phyloP scores from a whole-genome alignment of 139 green algal species.

The Coelastrella sp. region DNA sequence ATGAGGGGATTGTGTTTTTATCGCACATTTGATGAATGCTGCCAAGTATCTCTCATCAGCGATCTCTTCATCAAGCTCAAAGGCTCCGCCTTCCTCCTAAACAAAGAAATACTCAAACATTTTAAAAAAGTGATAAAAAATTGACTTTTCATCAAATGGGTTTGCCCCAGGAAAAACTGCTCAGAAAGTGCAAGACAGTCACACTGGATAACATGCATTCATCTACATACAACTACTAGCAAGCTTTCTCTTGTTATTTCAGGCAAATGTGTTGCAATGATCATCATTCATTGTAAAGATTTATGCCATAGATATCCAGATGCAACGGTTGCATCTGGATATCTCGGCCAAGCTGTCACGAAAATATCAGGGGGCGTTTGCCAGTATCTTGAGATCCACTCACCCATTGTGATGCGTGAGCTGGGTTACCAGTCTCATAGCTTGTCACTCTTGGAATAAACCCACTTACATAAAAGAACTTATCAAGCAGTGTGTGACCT shows the following conservation, averaged over 20 bases:
- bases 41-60: constrained; percentile 62
- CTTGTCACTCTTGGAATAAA: constrained; percentile 38
- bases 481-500: constrained; percentile 49
- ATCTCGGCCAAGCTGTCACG: no score
- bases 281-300: no score
- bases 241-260: no score
- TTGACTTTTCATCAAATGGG: no score
- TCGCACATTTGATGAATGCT: constrained; percentile 49
- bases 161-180: no score
- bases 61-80: constrained; percentile 50
- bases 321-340: no score
- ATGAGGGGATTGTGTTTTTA: neutral
- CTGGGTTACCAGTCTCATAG: constrained; percentile 53
- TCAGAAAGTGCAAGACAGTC: no score
- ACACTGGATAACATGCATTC: no score
- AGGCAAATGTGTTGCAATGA: no score
- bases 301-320: no score
- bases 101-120: no score
- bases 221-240: no score
- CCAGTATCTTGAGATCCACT: neutral
- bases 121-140: neutral
- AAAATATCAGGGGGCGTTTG: neutral
- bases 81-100: constrained; percentile 51
- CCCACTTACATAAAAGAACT: constrained; percentile 53
- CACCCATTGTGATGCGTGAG: constrained; percentile 41